These are phyloP conservation scores for Dimocarpus longan DNA, from an alignment of 345 rosid species.

Conservation along the genomic window DNA sequence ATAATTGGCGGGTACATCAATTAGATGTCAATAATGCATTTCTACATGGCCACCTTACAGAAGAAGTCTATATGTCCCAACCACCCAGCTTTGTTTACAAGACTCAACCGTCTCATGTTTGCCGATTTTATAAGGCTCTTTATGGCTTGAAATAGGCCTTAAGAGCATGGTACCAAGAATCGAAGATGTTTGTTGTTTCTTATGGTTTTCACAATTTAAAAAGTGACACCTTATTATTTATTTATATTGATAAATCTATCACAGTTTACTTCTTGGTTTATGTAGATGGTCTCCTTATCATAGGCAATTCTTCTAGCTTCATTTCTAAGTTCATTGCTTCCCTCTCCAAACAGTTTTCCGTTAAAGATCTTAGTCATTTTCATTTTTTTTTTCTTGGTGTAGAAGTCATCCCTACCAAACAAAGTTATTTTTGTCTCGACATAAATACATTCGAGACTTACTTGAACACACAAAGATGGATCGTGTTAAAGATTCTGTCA, in stretches of 20 bases:
- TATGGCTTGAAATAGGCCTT: constrained; percentile 11
- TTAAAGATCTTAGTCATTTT: constrained; percentile 12
- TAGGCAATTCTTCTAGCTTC: accelerated
- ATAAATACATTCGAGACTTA: too few relatives aligned
- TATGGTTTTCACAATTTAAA: not conserved
- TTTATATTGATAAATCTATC: too few relatives aligned
- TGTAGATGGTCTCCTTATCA: constrained; percentile 11
- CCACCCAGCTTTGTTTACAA: not conserved
- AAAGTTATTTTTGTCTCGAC: too few relatives aligned
- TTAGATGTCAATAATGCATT: too few relatives aligned
- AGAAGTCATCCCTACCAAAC: too few relatives aligned
- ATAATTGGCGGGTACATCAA: too few relatives aligned
- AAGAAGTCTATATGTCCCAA: not conserved
- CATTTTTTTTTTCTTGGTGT: too few relatives aligned
- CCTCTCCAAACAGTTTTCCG: not conserved
- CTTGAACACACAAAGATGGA: too few relatives aligned
- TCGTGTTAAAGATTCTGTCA: too few relatives aligned
- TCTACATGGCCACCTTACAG: not conserved
- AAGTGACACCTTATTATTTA: not conserved
- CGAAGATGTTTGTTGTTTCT: not conserved
- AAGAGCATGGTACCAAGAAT: not conserved
- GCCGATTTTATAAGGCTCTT: not conserved
- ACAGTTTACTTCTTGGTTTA: not conserved
- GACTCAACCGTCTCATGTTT: not conserved
- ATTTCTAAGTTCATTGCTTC: not conserved